Evolutionary conservation across 345 rosid species (phyloP), one percentile per base, ranked within the genome.

Genomic region (Syzygium oleosum): DNA sequence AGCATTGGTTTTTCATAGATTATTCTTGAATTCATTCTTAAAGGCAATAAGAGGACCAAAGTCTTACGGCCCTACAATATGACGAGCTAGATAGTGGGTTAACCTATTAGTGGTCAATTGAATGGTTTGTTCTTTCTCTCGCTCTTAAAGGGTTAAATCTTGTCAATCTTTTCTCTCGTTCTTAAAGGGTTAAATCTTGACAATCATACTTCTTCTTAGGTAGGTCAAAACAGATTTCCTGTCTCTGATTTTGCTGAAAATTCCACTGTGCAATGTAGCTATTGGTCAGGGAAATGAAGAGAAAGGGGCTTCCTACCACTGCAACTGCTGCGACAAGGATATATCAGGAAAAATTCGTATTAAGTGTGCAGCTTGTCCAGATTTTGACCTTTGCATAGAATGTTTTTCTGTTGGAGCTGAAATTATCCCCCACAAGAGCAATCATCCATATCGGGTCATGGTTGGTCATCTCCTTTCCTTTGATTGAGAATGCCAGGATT

Each of bases 371-470:
- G 85, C 93, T 53, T 98, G 99, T 88, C 90, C 92, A 12, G 98
- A 96, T 92, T 98, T 95, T 90, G 99, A 98, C 90, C 99, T 98
- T 87, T 98, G 99, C 87, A 87, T 98, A 10, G 99, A 96, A 89
- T 98, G 99, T 88, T 96, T 96, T 59, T 94, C 93, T 78, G 95
- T 96, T n/a, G 98, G 99, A 85, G 98, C 94, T 90, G 97, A 98
- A 86, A 91, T 94, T 85, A 88, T 53, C 88, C 95, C 96, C 87
- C 99, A 96, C 88, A 94, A 92, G 92, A 87, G 95, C 90, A 94
- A 89, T 90, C 99, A 98, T 87, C 98, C 91, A 0, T 95, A 96
- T 88, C 92, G 97, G 88, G 95, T 98, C 89, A 98, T 98, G 99
- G 99, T 98, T 90, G 89, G 95, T 92, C 34, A 14, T 61, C 49